Conservation (phyloP, 2,329 filamentous ascomycete genomes). For the Escovopsis weberi region DNA sequence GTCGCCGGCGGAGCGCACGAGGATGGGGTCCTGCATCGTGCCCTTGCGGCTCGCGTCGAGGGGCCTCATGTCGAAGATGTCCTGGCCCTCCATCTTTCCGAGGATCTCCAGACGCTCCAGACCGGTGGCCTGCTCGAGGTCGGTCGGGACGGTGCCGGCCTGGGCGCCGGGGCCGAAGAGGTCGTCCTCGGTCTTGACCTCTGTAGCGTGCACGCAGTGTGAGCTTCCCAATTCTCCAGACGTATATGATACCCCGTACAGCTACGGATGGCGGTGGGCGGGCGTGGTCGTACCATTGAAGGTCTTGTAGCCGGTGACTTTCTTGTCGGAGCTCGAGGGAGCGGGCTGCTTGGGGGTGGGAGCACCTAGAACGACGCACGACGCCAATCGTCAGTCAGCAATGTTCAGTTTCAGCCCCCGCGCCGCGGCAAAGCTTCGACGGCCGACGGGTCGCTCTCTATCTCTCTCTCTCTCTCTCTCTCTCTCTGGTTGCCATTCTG, state of each 20-base stretch:
- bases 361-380: conserved; percentile 5
- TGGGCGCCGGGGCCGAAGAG: conserved; percentile 71
- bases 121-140: conserved; percentile 92
- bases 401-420: neutral
- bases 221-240: neutral
- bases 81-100: conserved; percentile 97
- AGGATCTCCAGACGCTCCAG: conserved; percentile 96
- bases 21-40: conserved; percentile 82
- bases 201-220: conserved; percentile 30
- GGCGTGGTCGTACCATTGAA: conserved; percentile 27
- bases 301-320: conserved; percentile 31
- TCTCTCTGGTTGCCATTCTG: neutral
- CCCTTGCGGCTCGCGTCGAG: conserved; percentile 82
- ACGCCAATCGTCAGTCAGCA: conserved; percentile 19
- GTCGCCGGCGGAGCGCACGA: conserved; percentile 80
- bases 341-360: conserved; percentile 23
- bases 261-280: too few relatives aligned
- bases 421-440: too few relatives aligned
- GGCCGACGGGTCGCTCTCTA: neutral
- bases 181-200: conserved; percentile 70
- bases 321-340: conserved; percentile 27
- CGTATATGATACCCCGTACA: too few relatives aligned
- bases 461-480: neutral
- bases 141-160: conserved; percentile 75
- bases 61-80: conserved; percentile 97